Evolutionary conservation across 345 rosid genomes (phyloP).

Genomic region (Linum lewisii): DNA sequence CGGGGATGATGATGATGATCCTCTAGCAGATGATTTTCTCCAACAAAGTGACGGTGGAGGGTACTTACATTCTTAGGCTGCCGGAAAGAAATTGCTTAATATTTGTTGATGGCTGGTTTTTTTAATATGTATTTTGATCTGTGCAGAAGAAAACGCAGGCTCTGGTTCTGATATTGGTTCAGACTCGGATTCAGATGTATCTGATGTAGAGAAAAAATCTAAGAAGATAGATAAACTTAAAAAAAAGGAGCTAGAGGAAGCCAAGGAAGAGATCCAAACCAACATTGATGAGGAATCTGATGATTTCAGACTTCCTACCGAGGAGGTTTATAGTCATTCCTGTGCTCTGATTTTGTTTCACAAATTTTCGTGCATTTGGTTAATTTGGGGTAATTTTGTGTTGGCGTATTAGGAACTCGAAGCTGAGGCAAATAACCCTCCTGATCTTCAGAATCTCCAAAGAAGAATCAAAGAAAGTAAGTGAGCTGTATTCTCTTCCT

Average conservation of each 20-base stretch:
- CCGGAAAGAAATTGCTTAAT: not conserved
- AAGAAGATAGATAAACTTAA: conserved; percentile 36
- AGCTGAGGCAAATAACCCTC: conserved; percentile 62
- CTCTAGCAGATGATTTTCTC: conserved; percentile 50
- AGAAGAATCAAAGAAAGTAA: conserved; percentile 77
- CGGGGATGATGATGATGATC: conserved; percentile 44
- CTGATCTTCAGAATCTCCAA: conserved; percentile 63
- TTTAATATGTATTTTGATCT: conserved; percentile 1
- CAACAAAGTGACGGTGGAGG: conserved; percentile 48
- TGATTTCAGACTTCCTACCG: conserved; percentile 73
- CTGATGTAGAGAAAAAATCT: conserved; percentile 45
- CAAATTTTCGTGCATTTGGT: conserved; percentile 8
- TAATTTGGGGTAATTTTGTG: conserved; percentile 4
- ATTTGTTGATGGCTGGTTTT: not conserved
- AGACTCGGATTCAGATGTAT: conserved; percentile 36
- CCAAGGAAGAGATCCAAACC: conserved; percentile 42
- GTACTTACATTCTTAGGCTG: conserved; percentile 14
- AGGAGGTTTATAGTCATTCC: conserved; percentile 39
- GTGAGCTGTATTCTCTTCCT: conserved; percentile 32
- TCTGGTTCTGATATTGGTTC: conserved; percentile 22
- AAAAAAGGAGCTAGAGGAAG: conserved; percentile 40
- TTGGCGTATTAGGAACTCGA: conserved; percentile 56
- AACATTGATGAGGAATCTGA: conserved; percentile 56
- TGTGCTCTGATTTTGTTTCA: not conserved
- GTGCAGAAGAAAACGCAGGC: conserved; percentile 25